phyloP scores from a whole-genome alignment of 352 stramenopile genomes.

The Pythium oligandrum region DNA sequence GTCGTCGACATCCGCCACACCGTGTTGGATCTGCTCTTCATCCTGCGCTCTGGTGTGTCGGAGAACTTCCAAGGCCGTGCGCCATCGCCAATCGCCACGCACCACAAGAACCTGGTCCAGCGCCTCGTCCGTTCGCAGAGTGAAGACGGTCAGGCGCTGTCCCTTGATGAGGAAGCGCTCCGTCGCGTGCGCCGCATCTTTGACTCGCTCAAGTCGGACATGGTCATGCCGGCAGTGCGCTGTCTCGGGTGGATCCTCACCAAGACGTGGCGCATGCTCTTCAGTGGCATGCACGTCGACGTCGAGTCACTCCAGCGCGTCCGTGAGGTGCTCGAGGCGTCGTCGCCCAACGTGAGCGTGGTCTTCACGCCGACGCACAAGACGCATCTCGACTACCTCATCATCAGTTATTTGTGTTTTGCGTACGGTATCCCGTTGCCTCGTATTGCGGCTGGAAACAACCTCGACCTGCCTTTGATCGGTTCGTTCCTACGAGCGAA shows the following conservation, averaged over 20 bases:
- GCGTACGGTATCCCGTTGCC: slow-evolving; percentile 82
- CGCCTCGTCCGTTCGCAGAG: slow-evolving; percentile 12
- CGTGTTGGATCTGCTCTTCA: slow-evolving; percentile 70
- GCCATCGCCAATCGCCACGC: slow-evolving; percentile 30
- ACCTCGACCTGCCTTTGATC: slow-evolving; percentile 80
- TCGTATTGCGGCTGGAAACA: slow-evolving; percentile 84
- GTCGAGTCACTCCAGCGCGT: slow-evolving; percentile 56
- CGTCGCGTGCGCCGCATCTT: slow-evolving; percentile 57
- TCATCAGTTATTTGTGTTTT: slow-evolving; percentile 89
- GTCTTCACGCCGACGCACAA: slow-evolving; percentile 88
- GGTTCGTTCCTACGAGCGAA: slow-evolving; percentile 78
- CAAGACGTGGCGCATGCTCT: slow-evolving; percentile 76
- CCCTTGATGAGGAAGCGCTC: slow-evolving; percentile 14
- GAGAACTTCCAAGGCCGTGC: slow-evolving; percentile 49
- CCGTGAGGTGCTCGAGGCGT: slow-evolving; percentile 39
- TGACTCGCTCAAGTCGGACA: slow-evolving; percentile 58
- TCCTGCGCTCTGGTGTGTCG: slow-evolving; percentile 35
- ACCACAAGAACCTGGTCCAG: slow-evolving; percentile 39
- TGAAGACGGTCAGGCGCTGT: not conserved
- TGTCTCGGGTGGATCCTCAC: slow-evolving; percentile 74
- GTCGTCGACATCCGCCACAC: slow-evolving; percentile 45
- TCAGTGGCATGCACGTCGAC: slow-evolving; percentile 67
- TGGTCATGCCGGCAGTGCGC: slow-evolving; percentile 68
- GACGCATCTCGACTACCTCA: slow-evolving; percentile 87
- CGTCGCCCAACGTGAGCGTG: slow-evolving; percentile 49